Percentiles rank a stretch among this genome's conserved stretches.
Evolutionary conservation across 148 eudicot genomes (phyloP).

Genomic region (Diospyros kaki): DNA sequence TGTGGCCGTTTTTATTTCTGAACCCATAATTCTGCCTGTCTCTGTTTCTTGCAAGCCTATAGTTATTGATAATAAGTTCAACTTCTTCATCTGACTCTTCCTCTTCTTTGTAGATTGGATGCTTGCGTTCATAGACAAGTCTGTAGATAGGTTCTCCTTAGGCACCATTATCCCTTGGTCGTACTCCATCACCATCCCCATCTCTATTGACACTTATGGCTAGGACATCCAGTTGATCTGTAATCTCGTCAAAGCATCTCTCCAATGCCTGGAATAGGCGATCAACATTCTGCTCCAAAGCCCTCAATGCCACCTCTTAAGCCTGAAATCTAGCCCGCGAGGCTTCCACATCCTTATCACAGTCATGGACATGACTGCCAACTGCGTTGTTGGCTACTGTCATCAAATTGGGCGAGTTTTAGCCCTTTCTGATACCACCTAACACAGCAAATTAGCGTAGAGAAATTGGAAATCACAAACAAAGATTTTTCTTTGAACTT

Average conservation of each 20-base stretch:
- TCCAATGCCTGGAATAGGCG: neutral
- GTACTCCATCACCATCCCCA: neutral
- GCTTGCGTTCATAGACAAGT: neutral
- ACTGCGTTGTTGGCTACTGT: neutral
- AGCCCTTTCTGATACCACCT: too few species aligned
- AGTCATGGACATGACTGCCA: neutral
- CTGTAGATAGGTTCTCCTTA: neutral
- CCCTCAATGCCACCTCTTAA: neutral
- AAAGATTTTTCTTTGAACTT: too few species aligned
- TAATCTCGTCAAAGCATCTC: neutral
- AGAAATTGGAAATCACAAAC: too few species aligned
- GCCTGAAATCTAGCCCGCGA: neutral
- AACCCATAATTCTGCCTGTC: too few species aligned
- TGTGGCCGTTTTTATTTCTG: too few species aligned
- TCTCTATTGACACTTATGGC: neutral
- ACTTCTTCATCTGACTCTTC: neutral
- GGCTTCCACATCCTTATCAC: neutral
- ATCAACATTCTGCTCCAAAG: neutral
- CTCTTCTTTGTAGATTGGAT: neutral
- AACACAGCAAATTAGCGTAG: too few species aligned
- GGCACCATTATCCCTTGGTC: neutral
- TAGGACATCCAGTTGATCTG: neutral
- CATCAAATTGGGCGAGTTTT: too few species aligned
- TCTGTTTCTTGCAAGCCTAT: too few species aligned
- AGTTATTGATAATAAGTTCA: too few species aligned